Conservation (phyloP, 495 filamentous ascomycete species). For the Daldinia grandis region DNA sequence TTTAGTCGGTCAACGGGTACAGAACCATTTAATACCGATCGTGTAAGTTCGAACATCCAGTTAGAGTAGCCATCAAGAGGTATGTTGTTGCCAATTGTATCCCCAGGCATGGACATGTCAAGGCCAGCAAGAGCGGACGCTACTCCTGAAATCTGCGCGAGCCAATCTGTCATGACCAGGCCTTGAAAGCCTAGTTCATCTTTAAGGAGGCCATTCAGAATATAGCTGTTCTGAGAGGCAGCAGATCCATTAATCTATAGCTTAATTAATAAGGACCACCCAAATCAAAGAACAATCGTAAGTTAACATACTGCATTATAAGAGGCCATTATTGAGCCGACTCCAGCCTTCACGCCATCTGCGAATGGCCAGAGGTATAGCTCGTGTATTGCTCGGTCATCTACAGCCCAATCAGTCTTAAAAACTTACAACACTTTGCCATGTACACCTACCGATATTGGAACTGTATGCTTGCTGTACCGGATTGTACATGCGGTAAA, state of each 20-base stretch:
- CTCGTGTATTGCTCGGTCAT: constrained; percentile 80
- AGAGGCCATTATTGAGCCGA: constrained; percentile 74
- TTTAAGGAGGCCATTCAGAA: constrained; percentile 75
- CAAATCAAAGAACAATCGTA: constrained; percentile 8
- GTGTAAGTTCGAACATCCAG: constrained; percentile 75
- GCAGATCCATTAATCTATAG: constrained; percentile 73
- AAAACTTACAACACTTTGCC: not conserved
- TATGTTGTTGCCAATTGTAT: constrained; percentile 55
- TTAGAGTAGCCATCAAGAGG: constrained; percentile 69
- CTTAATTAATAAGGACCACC: not conserved
- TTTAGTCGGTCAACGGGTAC: constrained; percentile 76
- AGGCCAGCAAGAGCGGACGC: constrained; percentile 75
- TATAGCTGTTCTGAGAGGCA: constrained; percentile 73
- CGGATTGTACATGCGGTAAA: constrained; percentile 71
- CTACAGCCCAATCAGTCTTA: constrained; percentile 48
- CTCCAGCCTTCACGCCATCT: constrained; percentile 72
- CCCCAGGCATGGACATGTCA: constrained; percentile 83
- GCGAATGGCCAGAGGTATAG: constrained; percentile 85
- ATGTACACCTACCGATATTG: constrained; percentile 54
- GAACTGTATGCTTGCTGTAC: constrained; percentile 66
- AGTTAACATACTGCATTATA: constrained; percentile 71
- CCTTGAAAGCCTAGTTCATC: constrained; percentile 84
- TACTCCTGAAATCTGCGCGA: constrained; percentile 78
- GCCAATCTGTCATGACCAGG: constrained; percentile 78
- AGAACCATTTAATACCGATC: constrained; percentile 75